Conservation (phyloP, 305 asterid genomes). For the Fraxinus latifolia region DNA sequence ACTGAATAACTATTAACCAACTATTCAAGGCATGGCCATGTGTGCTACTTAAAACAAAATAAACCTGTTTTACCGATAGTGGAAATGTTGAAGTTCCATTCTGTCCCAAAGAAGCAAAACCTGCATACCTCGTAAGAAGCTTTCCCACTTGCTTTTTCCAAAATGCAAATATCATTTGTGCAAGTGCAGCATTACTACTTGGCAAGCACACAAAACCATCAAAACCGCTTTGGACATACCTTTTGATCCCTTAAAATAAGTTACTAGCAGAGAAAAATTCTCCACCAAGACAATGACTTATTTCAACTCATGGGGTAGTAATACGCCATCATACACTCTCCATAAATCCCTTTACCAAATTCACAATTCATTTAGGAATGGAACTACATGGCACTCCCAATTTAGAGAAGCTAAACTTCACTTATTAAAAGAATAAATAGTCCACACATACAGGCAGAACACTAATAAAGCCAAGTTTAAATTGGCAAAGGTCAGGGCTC, state of each 20-base stretch:
- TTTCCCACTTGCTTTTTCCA: background rate
- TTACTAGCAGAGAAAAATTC: background rate
- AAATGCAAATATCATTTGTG: background rate
- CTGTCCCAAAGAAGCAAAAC: background rate
- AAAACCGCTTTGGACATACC: background rate
- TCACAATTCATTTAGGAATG: background rate
- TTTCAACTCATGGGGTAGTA: background rate
- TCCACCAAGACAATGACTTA: background rate
- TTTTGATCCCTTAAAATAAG: background rate
- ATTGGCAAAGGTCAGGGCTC: background rate
- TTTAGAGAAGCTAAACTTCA: background rate
- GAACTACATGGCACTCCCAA: background rate
- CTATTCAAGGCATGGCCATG: background rate
- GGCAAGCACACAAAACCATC: background rate
- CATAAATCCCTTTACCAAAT: background rate
- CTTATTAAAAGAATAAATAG: background rate
- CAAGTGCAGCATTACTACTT: background rate
- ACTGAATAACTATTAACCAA: background rate
- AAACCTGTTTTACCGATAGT: background rate
- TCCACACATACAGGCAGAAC: background rate
- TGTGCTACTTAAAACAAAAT: background rate
- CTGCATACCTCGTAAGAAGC: background rate
- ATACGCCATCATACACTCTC: background rate
- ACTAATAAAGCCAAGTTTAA: background rate
- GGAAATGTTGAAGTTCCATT: background rate